A percentile compares a stretch with the other conserved stretches of the same genome.
Evolutionary conservation across 257 asterid species (phyloP).

Genomic region (Solanum bulbocastanum): DNA sequence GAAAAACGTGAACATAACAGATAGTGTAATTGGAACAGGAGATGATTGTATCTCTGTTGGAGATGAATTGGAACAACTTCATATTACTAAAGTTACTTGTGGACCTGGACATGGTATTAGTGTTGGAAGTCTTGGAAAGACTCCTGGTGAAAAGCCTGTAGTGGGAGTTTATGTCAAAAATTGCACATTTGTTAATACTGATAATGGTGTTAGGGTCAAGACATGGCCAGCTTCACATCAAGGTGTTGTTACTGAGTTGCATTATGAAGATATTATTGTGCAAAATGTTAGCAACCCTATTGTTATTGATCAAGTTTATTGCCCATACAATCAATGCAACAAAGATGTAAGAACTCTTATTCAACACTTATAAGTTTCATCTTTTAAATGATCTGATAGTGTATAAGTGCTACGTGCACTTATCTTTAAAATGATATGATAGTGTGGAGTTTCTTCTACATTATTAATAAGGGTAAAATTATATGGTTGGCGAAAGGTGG

Average conservation of each 20-base stretch:
- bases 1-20: conserved; percentile 6
- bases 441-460: too few species aligned
- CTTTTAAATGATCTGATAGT: too few species aligned
- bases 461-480: too few species aligned
- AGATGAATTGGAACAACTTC: conserved; percentile 15
- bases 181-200: conserved; percentile 21
- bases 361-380: neutral
- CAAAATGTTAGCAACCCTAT: conserved; percentile 24
- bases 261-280: conserved; percentile 17
- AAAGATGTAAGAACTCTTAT: neutral
- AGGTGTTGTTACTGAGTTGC: conserved; percentile 9
- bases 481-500: too few species aligned
- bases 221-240: conserved; percentile 26
- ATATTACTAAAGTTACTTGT: conserved; percentile 13
- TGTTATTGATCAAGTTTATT: conserved; percentile 24
- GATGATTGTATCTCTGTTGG: conserved; percentile 35
- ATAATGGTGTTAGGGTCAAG: conserved; percentile 24
- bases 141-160: conserved; percentile 15
- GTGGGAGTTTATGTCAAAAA: conserved; percentile 9
- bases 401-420: too few species aligned
- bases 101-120: conserved; percentile 43
- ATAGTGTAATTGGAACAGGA: conserved; percentile 18
- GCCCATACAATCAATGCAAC: conserved; percentile 21
- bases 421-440: too few species aligned
- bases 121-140: conserved; percentile 31